Base-by-base conservation (phyloP, 129 eudicot genomes). In the Chrysanthemum seticuspe region DNA sequence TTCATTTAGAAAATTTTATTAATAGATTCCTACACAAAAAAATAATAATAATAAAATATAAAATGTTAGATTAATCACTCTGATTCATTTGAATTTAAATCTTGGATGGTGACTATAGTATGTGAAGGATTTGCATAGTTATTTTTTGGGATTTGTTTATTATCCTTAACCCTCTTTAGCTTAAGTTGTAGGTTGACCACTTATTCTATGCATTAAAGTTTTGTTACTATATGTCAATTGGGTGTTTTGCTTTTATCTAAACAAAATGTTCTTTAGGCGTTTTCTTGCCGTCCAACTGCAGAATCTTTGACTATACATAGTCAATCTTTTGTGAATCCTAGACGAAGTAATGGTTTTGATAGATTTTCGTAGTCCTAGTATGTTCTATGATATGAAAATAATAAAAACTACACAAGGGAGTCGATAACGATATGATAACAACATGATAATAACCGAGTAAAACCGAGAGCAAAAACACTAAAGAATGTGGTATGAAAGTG, bases 231-330 rank as follows among this genome's bases (percentile, higher is more conserved):
- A 23, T 5, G 34, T 53, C 56, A 52, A 52, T 70, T 70, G 64
- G 64, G 53, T 34, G 16, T 31, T 34, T 52, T 70, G 74, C 52
- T 54, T 70, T 53, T 55, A 64, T 55, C 15, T 72, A 18, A 57
- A 57, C 67, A 60, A 72, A 72, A 58, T 58, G 67, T 72, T 72
- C 40, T 71, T 71, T 71, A 58, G 76, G 67, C 67, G 10, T 45
- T 45, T 71, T 56, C 44, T 69, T 53, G 63, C 64, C 63, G 21
- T 68, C 72, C 72, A 68, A 6, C 50, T 47, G 5, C 34, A 51
- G 50, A 52, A 57, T 71, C 67, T 58, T 40, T 71, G 76, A 71
- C 75, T 57, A 16, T 40, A 55, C 44, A 16, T 18, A 55, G 56
- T 70, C 75, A 70, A 34, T 56, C 40, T 57, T 4, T 70, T 23